Percentiles rank a stretch among this genome's conserved stretches.
Conservation (phyloP, 1,139 yeast genomes). For the Protomyces inouyei region DNA sequence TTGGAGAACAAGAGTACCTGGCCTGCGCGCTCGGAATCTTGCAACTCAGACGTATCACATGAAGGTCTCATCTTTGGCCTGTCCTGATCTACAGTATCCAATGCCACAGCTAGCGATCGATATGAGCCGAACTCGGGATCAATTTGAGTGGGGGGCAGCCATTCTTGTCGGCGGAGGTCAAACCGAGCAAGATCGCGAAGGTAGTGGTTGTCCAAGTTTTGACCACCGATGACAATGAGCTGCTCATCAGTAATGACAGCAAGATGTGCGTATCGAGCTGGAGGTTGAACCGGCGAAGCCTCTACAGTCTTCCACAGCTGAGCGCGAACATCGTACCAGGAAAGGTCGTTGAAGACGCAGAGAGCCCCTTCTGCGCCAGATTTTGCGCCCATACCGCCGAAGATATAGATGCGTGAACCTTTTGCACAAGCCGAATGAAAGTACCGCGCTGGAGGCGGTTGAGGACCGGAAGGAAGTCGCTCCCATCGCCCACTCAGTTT, state of each 20-base stretch:
- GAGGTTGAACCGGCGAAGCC: not conserved
- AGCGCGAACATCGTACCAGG: conserved; percentile 28
- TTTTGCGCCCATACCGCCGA: conserved; percentile 31
- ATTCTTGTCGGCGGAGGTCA: conserved; percentile 27
- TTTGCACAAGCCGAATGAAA: conserved; percentile 32
- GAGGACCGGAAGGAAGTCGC: conserved; percentile 11
- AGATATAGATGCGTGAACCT: conserved; percentile 29
- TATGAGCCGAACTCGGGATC: conserved; percentile 32
- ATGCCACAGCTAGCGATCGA: conserved; percentile 28
- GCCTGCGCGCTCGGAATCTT: not conserved
- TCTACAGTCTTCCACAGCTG: conserved; percentile 14
- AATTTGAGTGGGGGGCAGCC: conserved; percentile 27
- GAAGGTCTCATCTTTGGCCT: too few species aligned
- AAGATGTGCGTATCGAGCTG: conserved; percentile 34
- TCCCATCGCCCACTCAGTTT: conserved; percentile 31
- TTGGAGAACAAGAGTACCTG: conserved; percentile 30
- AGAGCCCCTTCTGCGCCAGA: conserved; percentile 16
- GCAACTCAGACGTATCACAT: not conserved
- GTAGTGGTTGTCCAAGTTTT: conserved; percentile 32
- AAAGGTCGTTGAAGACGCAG: conserved; percentile 28
- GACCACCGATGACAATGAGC: conserved; percentile 33
- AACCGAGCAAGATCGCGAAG: conserved; percentile 29
- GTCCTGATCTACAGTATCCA: not conserved
- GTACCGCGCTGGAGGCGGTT: conserved; percentile 29
- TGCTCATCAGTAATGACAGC: conserved; percentile 28